Conservation (phyloP, 345 rosid genomes). For the Microcos paniculata region DNA sequence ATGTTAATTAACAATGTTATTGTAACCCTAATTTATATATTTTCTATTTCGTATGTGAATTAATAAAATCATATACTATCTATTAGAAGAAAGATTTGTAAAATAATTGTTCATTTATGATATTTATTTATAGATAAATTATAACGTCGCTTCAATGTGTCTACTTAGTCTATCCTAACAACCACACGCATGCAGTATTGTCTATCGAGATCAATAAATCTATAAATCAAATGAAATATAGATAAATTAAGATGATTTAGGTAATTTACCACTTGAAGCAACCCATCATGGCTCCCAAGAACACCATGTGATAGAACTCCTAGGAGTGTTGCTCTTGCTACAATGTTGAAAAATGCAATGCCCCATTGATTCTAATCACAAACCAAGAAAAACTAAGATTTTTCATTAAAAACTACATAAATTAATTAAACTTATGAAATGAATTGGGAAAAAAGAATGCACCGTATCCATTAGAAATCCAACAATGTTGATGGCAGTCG, state of each 20-base stretch:
- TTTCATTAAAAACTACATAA: background rate
- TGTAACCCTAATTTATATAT: no score
- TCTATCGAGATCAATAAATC: background rate
- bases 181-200: background rate
- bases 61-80: no score
- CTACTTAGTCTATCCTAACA: background rate
- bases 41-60: no score
- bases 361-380: constrained; percentile 47
- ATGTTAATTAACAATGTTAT: no score
- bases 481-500: constrained; percentile 22
- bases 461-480: constrained; percentile 44
- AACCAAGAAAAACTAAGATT: background rate
- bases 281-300: constrained; percentile 30
- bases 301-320: constrained; percentile 33
- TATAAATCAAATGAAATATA: background rate
- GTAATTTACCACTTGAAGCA: constrained; percentile 46
- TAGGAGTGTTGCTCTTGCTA: constrained; percentile 38
- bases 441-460: background rate
- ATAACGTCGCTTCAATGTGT: background rate
- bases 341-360: constrained; percentile 30
- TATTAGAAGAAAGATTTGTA: background rate
- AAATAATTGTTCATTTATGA: background rate
- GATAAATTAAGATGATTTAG: background rate
- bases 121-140: background rate
- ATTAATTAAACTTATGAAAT: background rate